Evolutionary conservation across 1,139 yeast species (phyloP).

Genomic region (Yamadazyma mexicana): DNA sequence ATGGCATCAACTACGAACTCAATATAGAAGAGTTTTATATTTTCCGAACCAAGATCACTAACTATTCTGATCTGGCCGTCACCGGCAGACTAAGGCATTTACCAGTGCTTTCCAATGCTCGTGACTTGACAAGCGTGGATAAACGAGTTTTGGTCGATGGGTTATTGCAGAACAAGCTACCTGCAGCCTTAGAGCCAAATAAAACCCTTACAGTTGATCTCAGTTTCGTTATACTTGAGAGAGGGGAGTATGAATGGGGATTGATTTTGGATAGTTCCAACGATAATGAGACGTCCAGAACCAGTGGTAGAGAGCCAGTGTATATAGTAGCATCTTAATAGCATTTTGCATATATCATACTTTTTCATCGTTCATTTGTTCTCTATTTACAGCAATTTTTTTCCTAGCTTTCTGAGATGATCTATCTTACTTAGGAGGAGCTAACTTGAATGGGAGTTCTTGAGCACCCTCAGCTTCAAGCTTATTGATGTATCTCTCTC

Average conservation of each 20-base stretch:
- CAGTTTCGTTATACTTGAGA: constrained; percentile 62
- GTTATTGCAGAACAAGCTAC: constrained; percentile 52
- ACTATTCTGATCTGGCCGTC: constrained; percentile 39
- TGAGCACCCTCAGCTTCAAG: constrained; percentile 50
- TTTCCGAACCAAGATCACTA: constrained; percentile 44
- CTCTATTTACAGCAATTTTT: not conserved
- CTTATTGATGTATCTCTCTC: constrained; percentile 43
- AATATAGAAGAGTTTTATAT: constrained; percentile 50
- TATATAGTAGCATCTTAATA: constrained; percentile 17
- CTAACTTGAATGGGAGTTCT: constrained; percentile 48
- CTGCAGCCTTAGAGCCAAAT: constrained; percentile 37
- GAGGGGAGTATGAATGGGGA: constrained; percentile 83
- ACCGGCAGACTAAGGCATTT: constrained; percentile 67
- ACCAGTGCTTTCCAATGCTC: constrained; percentile 45
- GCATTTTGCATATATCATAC: no score
- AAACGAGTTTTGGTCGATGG: constrained; percentile 63
- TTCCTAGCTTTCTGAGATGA: not conserved
- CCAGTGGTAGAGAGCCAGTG: constrained; percentile 35
- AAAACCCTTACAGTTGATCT: constrained; percentile 30
- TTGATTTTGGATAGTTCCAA: constrained; percentile 56
- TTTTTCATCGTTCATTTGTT: no score
- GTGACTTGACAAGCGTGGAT: constrained; percentile 40
- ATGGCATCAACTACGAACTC: constrained; percentile 27
- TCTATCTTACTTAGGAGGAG: constrained; percentile 17
- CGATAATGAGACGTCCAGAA: constrained; percentile 15